Base-by-base conservation (phyloP, 441 rosid species). In the Oxalis stricta region DNA sequence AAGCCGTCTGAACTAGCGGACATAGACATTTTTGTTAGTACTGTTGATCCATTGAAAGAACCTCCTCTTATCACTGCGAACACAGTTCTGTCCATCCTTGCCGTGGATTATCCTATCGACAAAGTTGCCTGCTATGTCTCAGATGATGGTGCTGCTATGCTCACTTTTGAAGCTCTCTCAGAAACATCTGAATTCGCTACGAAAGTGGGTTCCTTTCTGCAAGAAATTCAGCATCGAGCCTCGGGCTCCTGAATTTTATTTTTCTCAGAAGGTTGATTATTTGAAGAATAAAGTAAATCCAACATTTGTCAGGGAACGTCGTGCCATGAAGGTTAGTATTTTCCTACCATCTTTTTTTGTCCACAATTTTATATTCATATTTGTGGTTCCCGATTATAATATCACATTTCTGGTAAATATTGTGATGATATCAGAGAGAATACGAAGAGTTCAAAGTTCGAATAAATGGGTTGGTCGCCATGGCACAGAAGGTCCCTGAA, bases 141-240 rank as follows among this genome's bases (percentile, higher is more conserved):
- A 38, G 98, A 89, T 59, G 96, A 89, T 50, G 99, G 98, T 43
- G 98, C 96, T 46, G 96, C 98, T 6, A 89, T 89, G 98, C 96
- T 85, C 23, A 85, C 96, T 13, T 85, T 89, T 31, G 98, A 89
- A 76, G 92, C 98, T 33, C 83, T 89, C 15, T 89, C 96, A 0
- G 98, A 89, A 65, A 85, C 98, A 38, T 81, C 98, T 1, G 93
- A 85, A 59, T 85, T 89, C 52, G 96, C 98, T 5, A n/a, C 76
- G 79, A 48, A 89, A 82, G 56, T 89, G 98, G 98, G 96, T 89
- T 38, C 96, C 98, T 22, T 89, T 89, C 65, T 85, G 94, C 64
- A 85, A 82, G 74, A 82, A 70, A 56, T 82, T 64, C 52, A 63
- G 33, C 35, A 82, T 89, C 35, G 96, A 89, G 55, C 98, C 98